Conservation (phyloP, 2,329 filamentous ascomycete genomes). For the Furcasterigmium sp. region DNA sequence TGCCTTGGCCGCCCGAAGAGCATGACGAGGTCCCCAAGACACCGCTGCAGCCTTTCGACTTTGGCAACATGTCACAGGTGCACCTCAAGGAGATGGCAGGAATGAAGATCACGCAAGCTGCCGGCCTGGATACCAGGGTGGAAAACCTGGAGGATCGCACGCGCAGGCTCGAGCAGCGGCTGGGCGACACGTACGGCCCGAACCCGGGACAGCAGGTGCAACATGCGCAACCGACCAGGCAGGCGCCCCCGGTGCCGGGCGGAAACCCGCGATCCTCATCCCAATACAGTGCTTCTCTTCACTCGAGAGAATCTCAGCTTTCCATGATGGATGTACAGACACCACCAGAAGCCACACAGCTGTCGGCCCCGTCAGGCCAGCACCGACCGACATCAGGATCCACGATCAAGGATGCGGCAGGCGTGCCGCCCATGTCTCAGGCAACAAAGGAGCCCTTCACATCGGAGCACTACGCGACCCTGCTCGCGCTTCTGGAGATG, state of each 20-base stretch:
- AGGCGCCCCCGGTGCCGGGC: slow-evolving; percentile 13
- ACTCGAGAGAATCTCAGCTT: slow-evolving; percentile 33
- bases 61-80: slow-evolving; percentile 34
- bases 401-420: slow-evolving; percentile 42
- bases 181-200: not conserved
- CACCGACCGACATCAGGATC: slow-evolving; percentile 37
- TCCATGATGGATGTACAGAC: slow-evolving; percentile 43
- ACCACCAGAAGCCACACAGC: slow-evolving; percentile 36
- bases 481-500: slow-evolving; percentile 47
- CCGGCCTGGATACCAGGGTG: slow-evolving; percentile 48
- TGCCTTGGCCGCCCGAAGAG: slow-evolving; percentile 21
- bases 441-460: slow-evolving; percentile 26
- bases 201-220: not conserved
- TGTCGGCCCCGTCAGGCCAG: slow-evolving; percentile 18
- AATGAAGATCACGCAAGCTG: slow-evolving; percentile 54
- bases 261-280: slow-evolving; percentile 13
- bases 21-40: slow-evolving; percentile 26
- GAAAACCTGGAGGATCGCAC: slow-evolving; percentile 45
- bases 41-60: slow-evolving; percentile 48
- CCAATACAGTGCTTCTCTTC: slow-evolving; percentile 28
- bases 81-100: slow-evolving; percentile 41
- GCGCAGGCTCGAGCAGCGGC: slow-evolving; percentile 42
- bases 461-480: slow-evolving; percentile 41
- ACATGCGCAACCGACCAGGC: slow-evolving; percentile 15
- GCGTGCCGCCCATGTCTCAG: slow-evolving; percentile 34